Conservation (phyloP, 1,284 basidiomycete species). For the Porodaedalea pini region DNA sequence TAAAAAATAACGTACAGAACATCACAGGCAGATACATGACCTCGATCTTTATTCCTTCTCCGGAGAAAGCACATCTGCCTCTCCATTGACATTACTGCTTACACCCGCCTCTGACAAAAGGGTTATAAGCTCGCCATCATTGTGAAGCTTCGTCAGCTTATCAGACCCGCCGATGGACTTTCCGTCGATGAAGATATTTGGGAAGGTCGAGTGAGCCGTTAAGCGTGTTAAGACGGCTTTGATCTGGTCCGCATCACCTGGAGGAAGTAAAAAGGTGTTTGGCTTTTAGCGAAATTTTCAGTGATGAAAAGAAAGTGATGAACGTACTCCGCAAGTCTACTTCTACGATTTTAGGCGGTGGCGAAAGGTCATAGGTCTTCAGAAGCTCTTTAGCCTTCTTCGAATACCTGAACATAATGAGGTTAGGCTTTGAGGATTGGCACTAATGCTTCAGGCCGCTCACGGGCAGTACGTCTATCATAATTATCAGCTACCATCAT, state of each 20-base stretch:
- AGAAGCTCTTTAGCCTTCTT: slow-evolving; percentile 67
- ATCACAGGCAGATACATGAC: no score
- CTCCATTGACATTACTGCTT: slow-evolving; percentile 8
- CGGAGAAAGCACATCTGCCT: background rate
- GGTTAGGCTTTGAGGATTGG: background rate
- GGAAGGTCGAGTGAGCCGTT: slow-evolving; percentile 67
- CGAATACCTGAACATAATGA: slow-evolving; percentile 49
- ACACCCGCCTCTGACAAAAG: slow-evolving; percentile 26
- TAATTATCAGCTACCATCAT: background rate
- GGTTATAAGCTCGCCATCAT: slow-evolving; percentile 38
- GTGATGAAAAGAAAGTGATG: background rate
- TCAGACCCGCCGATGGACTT: slow-evolving; percentile 72
- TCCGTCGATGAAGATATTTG: slow-evolving; percentile 68
- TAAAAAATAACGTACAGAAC: no score
- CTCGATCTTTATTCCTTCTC: no score
- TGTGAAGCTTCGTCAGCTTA: slow-evolving; percentile 51
- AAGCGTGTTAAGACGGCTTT: slow-evolving; percentile 65
- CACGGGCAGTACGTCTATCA: slow-evolving; percentile 68
- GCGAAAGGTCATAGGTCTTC: slow-evolving; percentile 58
- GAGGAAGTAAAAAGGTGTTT: background rate
- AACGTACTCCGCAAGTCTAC: slow-evolving; percentile 64
- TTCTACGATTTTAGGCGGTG: slow-evolving; percentile 69
- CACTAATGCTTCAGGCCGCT: slow-evolving; percentile 23
- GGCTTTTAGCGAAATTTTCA: background rate
- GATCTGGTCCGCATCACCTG: slow-evolving; percentile 60